These are phyloP conservation scores for Fusarium euwallaceae DNA, from an alignment of 2,329 filamentous ascomycete genomes.

Conservation along the genomic window DNA sequence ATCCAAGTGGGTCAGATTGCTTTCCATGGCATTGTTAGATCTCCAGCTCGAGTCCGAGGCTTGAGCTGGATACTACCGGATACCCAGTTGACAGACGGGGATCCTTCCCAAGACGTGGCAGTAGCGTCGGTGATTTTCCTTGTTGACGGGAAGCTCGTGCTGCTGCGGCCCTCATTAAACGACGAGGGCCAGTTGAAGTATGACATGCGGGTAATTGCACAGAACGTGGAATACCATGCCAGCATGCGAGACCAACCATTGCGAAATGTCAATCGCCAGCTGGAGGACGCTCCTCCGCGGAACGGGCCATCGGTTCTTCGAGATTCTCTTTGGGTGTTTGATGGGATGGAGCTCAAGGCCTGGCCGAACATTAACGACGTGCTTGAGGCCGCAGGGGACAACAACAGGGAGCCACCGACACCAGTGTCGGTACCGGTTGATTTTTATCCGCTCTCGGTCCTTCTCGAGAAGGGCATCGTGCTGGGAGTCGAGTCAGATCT, in stretches of 20 bases:
- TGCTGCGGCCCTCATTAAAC: slow-evolving; percentile 88
- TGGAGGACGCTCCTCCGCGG: slow-evolving; percentile 41
- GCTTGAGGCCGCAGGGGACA: slow-evolving; percentile 75
- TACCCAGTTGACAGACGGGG: slow-evolving; percentile 87
- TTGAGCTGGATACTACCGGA: slow-evolving; percentile 97
- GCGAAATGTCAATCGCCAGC: slow-evolving; percentile 49
- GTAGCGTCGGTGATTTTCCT: slow-evolving; percentile 94
- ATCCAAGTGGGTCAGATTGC: slow-evolving; percentile 98
- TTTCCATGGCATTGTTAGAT: slow-evolving; percentile 95
- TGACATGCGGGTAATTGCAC: slow-evolving; percentile 96
- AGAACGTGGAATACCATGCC: slow-evolving; percentile 95
- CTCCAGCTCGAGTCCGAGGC: slow-evolving; percentile 90
- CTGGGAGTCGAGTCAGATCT: slow-evolving; percentile 93
- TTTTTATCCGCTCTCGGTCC: slow-evolving; percentile 91
- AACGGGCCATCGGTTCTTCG: slow-evolving; percentile 67
- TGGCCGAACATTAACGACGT: slow-evolving; percentile 93
- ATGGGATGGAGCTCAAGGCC: slow-evolving; percentile 85
- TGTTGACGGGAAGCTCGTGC: slow-evolving; percentile 96
- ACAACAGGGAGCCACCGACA: slow-evolving; percentile 77
- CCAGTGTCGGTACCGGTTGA: slow-evolving; percentile 87
- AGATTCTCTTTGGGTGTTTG: slow-evolving; percentile 95
- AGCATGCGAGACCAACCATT: slow-evolving; percentile 87
- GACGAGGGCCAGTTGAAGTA: slow-evolving; percentile 91
- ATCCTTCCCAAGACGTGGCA: slow-evolving; percentile 94
- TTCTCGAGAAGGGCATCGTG: slow-evolving; percentile 90